Evolutionary conservation across 2,329 filamentous ascomycete species (phyloP).

Genomic region (Colletotrichum incanum): DNA sequence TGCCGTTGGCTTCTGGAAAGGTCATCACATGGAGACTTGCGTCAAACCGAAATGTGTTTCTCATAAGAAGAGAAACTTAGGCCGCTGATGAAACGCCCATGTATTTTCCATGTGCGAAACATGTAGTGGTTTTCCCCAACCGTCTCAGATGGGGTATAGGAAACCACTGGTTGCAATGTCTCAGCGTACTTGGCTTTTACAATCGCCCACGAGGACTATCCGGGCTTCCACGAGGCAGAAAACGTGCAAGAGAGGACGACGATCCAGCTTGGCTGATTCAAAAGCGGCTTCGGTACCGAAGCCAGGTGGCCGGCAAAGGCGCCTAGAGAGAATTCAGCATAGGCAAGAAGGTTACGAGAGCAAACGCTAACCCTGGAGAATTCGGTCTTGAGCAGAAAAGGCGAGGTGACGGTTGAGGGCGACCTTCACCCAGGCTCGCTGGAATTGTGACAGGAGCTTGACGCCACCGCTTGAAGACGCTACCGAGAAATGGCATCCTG

Average conservation of each 20-base stretch:
- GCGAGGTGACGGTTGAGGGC: neutral
- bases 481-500: neutral
- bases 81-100: neutral
- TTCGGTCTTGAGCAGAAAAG: neutral
- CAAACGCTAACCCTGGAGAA: neutral
- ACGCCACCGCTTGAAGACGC: constrained; percentile 17
- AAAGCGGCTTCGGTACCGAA: neutral
- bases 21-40: neutral
- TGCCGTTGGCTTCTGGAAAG: neutral
- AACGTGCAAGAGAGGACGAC: neutral
- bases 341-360: neutral
- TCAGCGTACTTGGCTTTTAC: neutral
- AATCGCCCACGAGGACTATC: neutral
- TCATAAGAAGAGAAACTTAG: neutral
- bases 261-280: neutral
- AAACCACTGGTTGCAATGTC: neutral
- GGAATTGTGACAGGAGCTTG: constrained; percentile 30
- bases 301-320: neutral
- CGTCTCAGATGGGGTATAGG: neutral
- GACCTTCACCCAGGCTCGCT: neutral
- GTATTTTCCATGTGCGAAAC: neutral
- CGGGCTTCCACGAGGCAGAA: constrained; percentile 7
- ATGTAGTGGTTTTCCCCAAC: neutral
- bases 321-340: neutral
- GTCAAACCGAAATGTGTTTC: neutral